phyloP scores from a whole-genome alignment of 352 stramenopile species.

The Plasmopara muralis region DNA sequence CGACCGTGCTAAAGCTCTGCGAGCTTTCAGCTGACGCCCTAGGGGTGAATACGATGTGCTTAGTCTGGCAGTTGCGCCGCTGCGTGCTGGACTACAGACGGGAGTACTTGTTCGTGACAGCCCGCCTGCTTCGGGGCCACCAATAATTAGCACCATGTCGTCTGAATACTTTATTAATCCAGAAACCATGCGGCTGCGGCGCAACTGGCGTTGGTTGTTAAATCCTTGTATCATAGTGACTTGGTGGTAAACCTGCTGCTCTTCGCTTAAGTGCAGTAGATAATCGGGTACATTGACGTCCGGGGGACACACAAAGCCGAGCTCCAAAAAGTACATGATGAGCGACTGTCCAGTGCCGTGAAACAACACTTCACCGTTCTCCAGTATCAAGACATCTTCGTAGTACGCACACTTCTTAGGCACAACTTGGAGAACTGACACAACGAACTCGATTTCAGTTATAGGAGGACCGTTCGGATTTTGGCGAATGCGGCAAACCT shows the following conservation, averaged over 20 bases:
- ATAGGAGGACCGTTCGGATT: slow-evolving; percentile 10
- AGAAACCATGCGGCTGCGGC: slow-evolving; percentile 27
- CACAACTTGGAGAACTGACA: slow-evolving; percentile 25
- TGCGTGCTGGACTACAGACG: slow-evolving; percentile 14
- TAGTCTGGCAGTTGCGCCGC: slow-evolving; percentile 14
- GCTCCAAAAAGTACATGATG: slow-evolving; percentile 28
- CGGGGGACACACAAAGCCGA: slow-evolving; percentile 29
- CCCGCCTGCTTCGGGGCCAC: slow-evolving; percentile 19
- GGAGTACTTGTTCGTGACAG: slow-evolving; percentile 20
- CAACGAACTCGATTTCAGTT: slow-evolving; percentile 25
- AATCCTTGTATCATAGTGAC: slow-evolving; percentile 31
- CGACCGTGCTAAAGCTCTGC: slow-evolving; percentile 13
- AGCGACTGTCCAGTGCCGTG: slow-evolving; percentile 25
- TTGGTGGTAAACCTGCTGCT: slow-evolving; percentile 26
- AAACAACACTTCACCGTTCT: slow-evolving; percentile 30
- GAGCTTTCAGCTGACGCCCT: slow-evolving; percentile 19
- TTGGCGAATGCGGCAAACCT: slow-evolving; percentile 16
- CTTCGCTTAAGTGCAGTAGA: slow-evolving; percentile 31
- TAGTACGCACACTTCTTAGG: slow-evolving; percentile 29
- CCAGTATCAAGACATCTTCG: slow-evolving; percentile 27
- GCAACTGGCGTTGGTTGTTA: slow-evolving; percentile 28
- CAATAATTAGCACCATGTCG: slow-evolving; percentile 25
- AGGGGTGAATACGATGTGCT: slow-evolving; percentile 25
- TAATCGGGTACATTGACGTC: slow-evolving; percentile 28
- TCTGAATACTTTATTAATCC: slow-evolving; percentile 31